A percentile compares a stretch with the other conserved stretches of the same genome.
Evolutionary conservation across 306 rosid species (phyloP).

Genomic region (Dalbergia oliveri): DNA sequence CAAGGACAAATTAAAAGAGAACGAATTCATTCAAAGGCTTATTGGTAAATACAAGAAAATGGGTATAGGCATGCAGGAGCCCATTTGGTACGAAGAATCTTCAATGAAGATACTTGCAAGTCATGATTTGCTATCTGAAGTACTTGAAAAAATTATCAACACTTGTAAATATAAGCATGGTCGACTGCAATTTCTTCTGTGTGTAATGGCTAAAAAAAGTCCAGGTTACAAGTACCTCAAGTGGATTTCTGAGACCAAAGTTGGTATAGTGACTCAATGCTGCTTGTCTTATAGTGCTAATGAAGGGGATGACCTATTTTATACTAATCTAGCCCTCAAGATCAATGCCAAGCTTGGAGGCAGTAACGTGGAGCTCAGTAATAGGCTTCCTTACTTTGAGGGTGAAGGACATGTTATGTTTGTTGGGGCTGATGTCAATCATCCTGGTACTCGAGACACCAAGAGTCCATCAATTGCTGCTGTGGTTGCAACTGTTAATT

Average conservation of each 20-base stretch:
- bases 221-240: slow-evolving; percentile 74
- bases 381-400: slow-evolving; percentile 56
- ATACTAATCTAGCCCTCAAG: slow-evolving; percentile 76
- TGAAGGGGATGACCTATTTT: slow-evolving; percentile 62
- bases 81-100: slow-evolving; percentile 46
- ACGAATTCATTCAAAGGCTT: slow-evolving; percentile 59
- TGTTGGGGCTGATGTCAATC: slow-evolving; percentile 90
- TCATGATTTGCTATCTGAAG: slow-evolving; percentile 45
- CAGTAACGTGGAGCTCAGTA: slow-evolving; percentile 76
- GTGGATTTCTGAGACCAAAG: slow-evolving; percentile 77
- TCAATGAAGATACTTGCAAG: slow-evolving; percentile 58
- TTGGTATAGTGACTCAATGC: slow-evolving; percentile 85
- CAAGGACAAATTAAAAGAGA: slow-evolving; percentile 33
- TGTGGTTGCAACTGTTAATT: slow-evolving; percentile 79
- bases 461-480: slow-evolving; percentile 79
- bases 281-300: slow-evolving; percentile 67
- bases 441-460: slow-evolving; percentile 61
- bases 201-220: slow-evolving; percentile 74
- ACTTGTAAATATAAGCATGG: slow-evolving; percentile 37
- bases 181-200: slow-evolving; percentile 67
- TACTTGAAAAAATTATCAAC: slow-evolving; percentile 54
- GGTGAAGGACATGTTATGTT: slow-evolving; percentile 73
- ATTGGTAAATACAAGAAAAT: slow-evolving; percentile 54
- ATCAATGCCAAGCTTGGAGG: slow-evolving; percentile 94
- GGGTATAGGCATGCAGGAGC: slow-evolving; percentile 73